Percentiles rank a stretch among this genome's conserved stretches.
Evolutionary conservation across 2,329 filamentous ascomycete genomes (phyloP).

Genomic region (Cytospora leucostoma): DNA sequence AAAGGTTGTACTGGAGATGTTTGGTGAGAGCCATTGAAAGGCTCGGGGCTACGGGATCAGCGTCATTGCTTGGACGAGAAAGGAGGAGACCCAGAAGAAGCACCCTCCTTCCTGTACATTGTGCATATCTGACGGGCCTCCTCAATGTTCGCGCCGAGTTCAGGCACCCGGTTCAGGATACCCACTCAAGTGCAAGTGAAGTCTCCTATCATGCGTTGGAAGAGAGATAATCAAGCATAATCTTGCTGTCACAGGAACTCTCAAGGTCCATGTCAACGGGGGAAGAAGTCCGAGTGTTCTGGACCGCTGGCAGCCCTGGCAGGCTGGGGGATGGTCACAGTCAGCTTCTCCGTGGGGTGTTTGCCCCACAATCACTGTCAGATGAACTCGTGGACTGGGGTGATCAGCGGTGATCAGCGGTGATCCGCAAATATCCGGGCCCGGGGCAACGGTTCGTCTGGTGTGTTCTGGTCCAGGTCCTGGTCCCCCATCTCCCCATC

Average conservation of each 20-base stretch:
- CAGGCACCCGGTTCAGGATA: no score
- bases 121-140: no score
- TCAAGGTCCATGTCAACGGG: not conserved
- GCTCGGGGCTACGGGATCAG: no score
- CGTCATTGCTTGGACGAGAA: no score
- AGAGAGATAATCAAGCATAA: no score
- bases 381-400: not conserved
- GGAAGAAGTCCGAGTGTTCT: conserved; percentile 11
- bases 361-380: not conserved
- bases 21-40: no score
- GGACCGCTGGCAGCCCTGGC: conserved; percentile 1
- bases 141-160: no score
- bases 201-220: no score
- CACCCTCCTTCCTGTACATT: no score
- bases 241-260: not conserved
- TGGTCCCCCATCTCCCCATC: no score
- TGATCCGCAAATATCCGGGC: conserved; percentile 10
- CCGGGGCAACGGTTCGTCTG: conserved; percentile 14
- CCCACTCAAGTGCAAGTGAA: no score
- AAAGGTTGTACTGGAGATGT: not conserved
- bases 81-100: no score
- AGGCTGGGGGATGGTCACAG: not conserved
- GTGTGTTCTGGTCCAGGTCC: not conserved
- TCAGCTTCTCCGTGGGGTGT: conserved; percentile 20
- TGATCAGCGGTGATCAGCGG: conserved; percentile 14